Evolutionary conservation across 1,284 basidiomycete genomes (phyloP).

Genomic region (Sutorius eximius): DNA sequence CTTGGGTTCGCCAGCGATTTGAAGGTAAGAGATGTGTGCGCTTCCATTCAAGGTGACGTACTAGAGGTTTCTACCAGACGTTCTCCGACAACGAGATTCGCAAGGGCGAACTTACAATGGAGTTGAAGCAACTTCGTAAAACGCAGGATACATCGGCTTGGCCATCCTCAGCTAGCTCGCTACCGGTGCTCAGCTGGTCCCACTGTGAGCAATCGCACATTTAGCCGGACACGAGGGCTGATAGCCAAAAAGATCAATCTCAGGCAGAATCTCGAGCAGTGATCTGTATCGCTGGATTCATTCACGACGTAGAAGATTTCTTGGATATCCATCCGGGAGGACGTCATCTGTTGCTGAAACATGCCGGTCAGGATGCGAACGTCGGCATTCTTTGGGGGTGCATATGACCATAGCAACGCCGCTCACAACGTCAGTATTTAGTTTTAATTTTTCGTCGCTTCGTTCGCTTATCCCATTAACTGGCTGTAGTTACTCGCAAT

Average conservation of each 20-base stretch:
- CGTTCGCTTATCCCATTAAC: neutral
- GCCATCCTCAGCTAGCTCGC: neutral
- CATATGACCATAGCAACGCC: neutral
- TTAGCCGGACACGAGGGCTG: neutral
- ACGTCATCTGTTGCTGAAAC: neutral
- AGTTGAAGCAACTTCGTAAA: neutral
- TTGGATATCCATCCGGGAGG: neutral
- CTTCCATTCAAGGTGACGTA: neutral
- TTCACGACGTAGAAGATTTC: neutral
- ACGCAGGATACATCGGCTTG: neutral
- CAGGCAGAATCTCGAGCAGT: neutral
- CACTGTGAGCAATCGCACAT: neutral
- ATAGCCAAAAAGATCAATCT: neutral
- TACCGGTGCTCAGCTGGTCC: neutral
- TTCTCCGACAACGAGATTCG: neutral
- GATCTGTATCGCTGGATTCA: neutral
- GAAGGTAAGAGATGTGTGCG: neutral
- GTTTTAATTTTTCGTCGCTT: neutral
- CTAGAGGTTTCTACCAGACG: neutral
- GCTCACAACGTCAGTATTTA: neutral
- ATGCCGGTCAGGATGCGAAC: neutral
- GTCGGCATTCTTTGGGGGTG: neutral
- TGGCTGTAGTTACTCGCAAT: conserved; percentile 6
- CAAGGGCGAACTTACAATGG: neutral
- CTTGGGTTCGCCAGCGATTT: neutral